Evolutionary conservation across 768 basidiomycete genomes (phyloP), one percentile per base, ranked within the genome.

Genomic region (Lactarius hatsudake): DNA sequence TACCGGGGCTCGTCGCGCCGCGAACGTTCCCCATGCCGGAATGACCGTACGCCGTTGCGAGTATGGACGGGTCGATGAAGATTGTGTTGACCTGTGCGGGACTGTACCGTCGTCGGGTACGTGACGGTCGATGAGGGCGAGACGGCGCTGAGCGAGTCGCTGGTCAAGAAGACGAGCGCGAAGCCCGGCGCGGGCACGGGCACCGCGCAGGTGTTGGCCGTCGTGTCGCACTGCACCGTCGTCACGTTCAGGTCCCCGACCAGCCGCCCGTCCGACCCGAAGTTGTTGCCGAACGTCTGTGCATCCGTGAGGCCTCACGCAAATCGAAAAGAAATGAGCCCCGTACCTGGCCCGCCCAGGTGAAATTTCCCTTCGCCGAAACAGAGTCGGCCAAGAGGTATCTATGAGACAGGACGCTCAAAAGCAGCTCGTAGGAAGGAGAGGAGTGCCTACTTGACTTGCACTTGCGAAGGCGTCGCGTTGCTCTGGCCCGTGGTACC

Each of bases 331-430:
- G 5, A 40, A 30, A 17, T 0, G 30, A 26, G 2, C 2, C 64
- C 32, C 80, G 51, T 56, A 88, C 88, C 79, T 91, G 92, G 3
- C 87, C 87, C 3, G 89, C 91, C 90, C 91, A 93, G 0, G 86
- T 88, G 63, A 92, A 85, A 72, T 90, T 86, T 57, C 76, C 80
- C 72, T 84, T 87, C 64, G 85, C 83, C 2, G 83, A 78, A 3
- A 90, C 86, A 1, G 83, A 83, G 0, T 78, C 72, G 1, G 90
- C 87, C 0, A 73, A 62, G 34, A 90, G 80, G 71, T 88, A 90
- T 71, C 87, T 86, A 15, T 8, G 15, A 58, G 51, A 59, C 18
- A 26, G 10, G 5, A 5, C 28, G 32, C 3, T 71, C 64, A 1
- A 28, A n/a, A 34, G 34, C 18, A 17, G 51, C 45, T 2, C 55